These are phyloP conservation scores for Boletus rubroflammeus DNA, from an alignment of 768 basidiomycete species.

Conservation along the genomic window DNA sequence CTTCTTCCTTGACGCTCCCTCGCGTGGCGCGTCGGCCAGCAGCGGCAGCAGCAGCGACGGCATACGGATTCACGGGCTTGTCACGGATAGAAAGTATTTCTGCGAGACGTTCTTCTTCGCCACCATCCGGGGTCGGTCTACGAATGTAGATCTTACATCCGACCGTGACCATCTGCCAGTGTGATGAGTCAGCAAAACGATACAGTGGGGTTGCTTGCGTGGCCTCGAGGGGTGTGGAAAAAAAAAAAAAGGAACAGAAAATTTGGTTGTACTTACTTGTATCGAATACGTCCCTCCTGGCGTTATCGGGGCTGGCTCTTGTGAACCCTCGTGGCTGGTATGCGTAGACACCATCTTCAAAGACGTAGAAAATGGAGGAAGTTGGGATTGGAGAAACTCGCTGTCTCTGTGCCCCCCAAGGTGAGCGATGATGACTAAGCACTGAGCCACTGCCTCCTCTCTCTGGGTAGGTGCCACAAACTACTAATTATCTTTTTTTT, in stretches of 20 bases:
- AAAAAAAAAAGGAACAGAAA: constrained; percentile 23
- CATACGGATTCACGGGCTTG: constrained; percentile 65
- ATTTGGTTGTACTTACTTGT: too few species aligned
- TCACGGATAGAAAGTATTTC: constrained; percentile 96
- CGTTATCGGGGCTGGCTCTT: constrained; percentile 60
- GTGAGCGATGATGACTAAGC: constrained; percentile 24
- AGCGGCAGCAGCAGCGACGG: constrained; percentile 17
- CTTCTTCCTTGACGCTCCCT: constrained; percentile 40
- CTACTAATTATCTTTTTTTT: too few species aligned
- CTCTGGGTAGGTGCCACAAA: not conserved
- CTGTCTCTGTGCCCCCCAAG: not conserved
- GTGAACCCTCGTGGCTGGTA: constrained; percentile 32
- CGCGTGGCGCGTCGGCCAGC: constrained; percentile 38
- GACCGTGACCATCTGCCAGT: constrained; percentile 70
- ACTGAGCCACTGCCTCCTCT: not conserved
- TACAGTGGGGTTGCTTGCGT: constrained; percentile 8
- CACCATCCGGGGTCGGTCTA: constrained; percentile 70
- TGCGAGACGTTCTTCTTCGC: constrained; percentile 85
- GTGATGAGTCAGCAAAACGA: constrained; percentile 36
- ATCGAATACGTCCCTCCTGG: constrained; percentile 75
- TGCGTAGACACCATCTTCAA: constrained; percentile 30
- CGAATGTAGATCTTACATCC: constrained; percentile 96
- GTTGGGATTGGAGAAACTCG: constrained; percentile 5
- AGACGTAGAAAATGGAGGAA: not conserved
- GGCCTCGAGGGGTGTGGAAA: constrained; percentile 18